A percentile compares a stretch with the other conserved stretches of the same genome.
Evolutionary conservation across 2,329 filamentous ascomycete genomes (phyloP).

Genomic region (Colletotrichum lentis): DNA sequence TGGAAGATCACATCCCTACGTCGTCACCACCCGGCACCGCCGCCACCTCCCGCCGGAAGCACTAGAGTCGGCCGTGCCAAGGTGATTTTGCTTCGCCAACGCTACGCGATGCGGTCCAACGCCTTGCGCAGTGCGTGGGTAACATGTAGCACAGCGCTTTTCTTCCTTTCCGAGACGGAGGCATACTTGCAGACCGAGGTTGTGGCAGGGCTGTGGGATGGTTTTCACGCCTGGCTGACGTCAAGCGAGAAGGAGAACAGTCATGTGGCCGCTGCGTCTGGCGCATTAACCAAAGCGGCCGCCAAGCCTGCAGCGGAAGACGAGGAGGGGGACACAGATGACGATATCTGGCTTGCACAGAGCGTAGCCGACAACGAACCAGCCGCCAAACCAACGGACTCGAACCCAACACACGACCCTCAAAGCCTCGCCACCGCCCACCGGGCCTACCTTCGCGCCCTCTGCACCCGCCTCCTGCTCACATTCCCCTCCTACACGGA

Average conservation of each 20-base stretch:
- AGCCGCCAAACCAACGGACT: constrained; percentile 38
- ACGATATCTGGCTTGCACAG: constrained; percentile 54
- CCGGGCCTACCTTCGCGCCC: constrained; percentile 74
- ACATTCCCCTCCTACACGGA: constrained; percentile 70
- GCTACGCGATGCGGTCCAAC: constrained; percentile 68
- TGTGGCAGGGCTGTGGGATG: constrained; percentile 80
- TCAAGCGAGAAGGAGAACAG: constrained; percentile 48
- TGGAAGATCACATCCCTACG: constrained; percentile 87
- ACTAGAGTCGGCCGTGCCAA: constrained; percentile 67
- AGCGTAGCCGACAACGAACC: constrained; percentile 38
- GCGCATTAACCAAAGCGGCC: constrained; percentile 4
- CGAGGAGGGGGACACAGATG: constrained; percentile 36
- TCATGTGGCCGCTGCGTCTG: background rate
- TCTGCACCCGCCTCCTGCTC: constrained; percentile 73
- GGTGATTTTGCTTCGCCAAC: constrained; percentile 68
- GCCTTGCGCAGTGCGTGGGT: constrained; percentile 88
- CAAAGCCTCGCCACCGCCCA: constrained; percentile 85
- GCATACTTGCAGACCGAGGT: constrained; percentile 91
- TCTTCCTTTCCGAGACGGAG: constrained; percentile 87
- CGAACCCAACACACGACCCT: constrained; percentile 71
- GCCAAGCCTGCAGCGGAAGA: constrained; percentile 9
- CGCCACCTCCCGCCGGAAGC: constrained; percentile 69
- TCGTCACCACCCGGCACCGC: constrained; percentile 77
- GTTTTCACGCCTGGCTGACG: constrained; percentile 79
- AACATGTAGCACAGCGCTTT: constrained; percentile 84